phyloP scores from a whole-genome alignment of 371 early-diverging fungal genomes.

The Rhizopus microsporus region DNA sequence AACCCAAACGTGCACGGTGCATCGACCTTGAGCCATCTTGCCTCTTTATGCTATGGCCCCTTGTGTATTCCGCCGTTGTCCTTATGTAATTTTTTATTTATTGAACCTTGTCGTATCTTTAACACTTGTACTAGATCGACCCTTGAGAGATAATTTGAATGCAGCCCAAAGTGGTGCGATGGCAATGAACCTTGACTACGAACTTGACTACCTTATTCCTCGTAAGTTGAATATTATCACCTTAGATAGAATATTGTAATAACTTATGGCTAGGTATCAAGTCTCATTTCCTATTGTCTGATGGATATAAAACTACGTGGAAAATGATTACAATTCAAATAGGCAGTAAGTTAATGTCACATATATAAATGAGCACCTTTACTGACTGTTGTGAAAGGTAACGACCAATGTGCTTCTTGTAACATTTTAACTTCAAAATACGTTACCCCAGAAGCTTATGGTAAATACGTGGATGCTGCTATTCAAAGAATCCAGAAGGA shows the following conservation, averaged over 20 bases:
- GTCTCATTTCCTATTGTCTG: slow-evolving; percentile 2
- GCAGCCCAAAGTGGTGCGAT: slow-evolving; percentile 37
- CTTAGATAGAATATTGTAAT: neutral
- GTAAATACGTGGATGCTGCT: slow-evolving; percentile 28
- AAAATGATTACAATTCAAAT: slow-evolving; percentile 33
- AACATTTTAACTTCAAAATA: slow-evolving; percentile 1
- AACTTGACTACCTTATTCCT: slow-evolving; percentile 37
- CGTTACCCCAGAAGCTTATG: slow-evolving; percentile 17
- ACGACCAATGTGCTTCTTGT: slow-evolving; percentile 30
- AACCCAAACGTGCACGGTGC: slow-evolving; percentile 29
- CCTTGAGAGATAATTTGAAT: slow-evolving; percentile 30
- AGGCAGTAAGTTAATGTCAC: slow-evolving; percentile 15
- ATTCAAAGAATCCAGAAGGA: slow-evolving; percentile 21
- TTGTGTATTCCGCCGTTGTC: slow-evolving; percentile 12
- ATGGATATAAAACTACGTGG: slow-evolving; percentile 24
- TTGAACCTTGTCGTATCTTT: neutral
- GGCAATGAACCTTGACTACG: slow-evolving; percentile 26
- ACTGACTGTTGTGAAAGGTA: slow-evolving; percentile 6
- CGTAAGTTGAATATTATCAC: slow-evolving; percentile 10
- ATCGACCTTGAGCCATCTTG: slow-evolving; percentile 27
- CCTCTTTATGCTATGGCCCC: slow-evolving; percentile 10
- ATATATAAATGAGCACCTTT: neutral
- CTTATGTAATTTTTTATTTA: slow-evolving; percentile 8
- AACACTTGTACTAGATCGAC: slow-evolving; percentile 17
- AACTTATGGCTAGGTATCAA: slow-evolving; percentile 14